Evolutionary conservation across 257 asterid species (phyloP), one percentile per base, ranked within the genome.

Genomic region (Solanum phureja): DNA sequence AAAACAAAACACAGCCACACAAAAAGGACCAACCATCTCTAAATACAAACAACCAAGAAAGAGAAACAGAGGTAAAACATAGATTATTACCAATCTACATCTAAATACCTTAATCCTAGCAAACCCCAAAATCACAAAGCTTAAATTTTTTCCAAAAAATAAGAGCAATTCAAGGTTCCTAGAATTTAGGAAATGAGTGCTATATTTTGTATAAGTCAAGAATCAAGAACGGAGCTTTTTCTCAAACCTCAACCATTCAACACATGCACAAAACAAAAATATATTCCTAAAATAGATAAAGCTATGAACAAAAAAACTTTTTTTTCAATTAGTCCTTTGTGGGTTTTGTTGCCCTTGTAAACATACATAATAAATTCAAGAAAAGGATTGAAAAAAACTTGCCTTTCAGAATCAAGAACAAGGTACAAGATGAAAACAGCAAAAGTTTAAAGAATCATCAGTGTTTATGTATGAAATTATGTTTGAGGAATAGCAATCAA

Each of bases 1-100:
- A 82, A 49, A 46, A 46, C 12, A 31, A 81, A 31, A 81, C 69
- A 27, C 64, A 82, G 11, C 86, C 69, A 82, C 86, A 82, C 58
- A 76, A 76, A 76, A 24, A 5, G 60, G 60, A 76, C 35, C 83
- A 76, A 76, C 83, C 58, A 75, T 75, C 83, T 37, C 33, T 38
- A 75, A 81, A 46, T 46, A 81, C 29, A 82, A 82, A 49, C 86
- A 82, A 82, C 86, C 86, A 82, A 29, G 86, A 82, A 82, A 82
- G 86, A 49, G 44, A 82, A 82, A 31, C 19, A 10, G 16, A 9
- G 40, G 19, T 52, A n/a, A 40, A 76, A 40, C 83, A 40, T 76
- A 8, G 84, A 46, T 86, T 46, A 69, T 23, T 44, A 72, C 62
- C n/a, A 46, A 87, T 72, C 72, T 19, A 71, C 62, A 85, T 8